Conservation (phyloP, 305 asterid species). For the Lippia alba region DNA sequence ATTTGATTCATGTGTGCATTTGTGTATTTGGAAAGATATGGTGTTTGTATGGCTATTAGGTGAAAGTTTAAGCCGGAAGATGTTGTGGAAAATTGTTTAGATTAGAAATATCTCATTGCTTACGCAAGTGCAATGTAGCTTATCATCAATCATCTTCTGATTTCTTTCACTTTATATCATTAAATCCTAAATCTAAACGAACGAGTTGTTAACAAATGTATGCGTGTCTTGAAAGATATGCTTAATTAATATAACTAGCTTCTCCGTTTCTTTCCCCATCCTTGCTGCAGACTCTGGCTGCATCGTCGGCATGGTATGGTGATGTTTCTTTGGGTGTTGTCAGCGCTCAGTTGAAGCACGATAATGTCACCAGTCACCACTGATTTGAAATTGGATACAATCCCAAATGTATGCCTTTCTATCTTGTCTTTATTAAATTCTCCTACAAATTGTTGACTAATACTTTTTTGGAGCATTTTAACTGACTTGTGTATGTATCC, state of each 20-base stretch:
- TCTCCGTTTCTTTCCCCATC: background rate
- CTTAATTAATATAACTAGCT: background rate
- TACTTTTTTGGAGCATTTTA: background rate
- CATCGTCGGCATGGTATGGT: constrained; percentile 59
- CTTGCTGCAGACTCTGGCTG: constrained; percentile 48
- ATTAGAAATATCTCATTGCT: background rate
- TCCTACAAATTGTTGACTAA: background rate
- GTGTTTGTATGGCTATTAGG: background rate
- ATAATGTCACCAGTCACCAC: constrained; percentile 63
- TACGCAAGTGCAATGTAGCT: background rate
- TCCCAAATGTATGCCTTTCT: constrained; percentile 50
- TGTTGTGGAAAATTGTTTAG: constrained; percentile 8
- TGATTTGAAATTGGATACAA: constrained; percentile 66
- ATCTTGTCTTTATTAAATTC: background rate
- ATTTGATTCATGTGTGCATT: background rate
- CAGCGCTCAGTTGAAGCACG: constrained; percentile 63
- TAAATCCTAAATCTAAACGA: background rate
- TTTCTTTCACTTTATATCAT: background rate
- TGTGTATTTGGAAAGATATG: background rate
- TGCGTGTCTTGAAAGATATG: background rate
- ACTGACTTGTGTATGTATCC: constrained; percentile 12
- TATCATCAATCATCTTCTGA: background rate
- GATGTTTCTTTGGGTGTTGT: constrained; percentile 64
- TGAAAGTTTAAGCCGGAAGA: background rate
- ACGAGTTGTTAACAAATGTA: background rate